Evolutionary conservation across 2,329 filamentous ascomycete genomes (phyloP).

Genomic region (Pestalotiopsis sp.): DNA sequence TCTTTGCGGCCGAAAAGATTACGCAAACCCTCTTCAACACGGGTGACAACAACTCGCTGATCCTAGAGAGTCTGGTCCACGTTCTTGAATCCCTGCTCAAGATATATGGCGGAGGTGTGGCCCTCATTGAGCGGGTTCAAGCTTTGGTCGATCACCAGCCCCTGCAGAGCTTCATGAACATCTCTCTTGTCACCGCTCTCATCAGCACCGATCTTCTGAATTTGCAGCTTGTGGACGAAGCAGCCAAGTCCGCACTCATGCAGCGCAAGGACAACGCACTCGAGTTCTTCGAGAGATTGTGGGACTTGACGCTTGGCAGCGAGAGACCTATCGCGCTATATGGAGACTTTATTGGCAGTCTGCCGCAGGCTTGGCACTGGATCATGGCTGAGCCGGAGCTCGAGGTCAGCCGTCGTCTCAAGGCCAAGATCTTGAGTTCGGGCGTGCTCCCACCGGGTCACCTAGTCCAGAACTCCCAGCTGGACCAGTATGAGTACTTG

Average conservation of each 20-base stretch:
- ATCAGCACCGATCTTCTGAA: conserved; percentile 64
- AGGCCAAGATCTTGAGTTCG: conserved; percentile 58
- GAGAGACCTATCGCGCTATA: conserved; percentile 78
- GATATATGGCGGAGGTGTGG: conserved; percentile 53
- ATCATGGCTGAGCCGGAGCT: conserved; percentile 72
- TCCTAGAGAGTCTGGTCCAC: conserved; percentile 64
- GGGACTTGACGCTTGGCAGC: conserved; percentile 78
- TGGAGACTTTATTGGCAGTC: conserved; percentile 81
- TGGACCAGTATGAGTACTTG: conserved; percentile 89
- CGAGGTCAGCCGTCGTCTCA: conserved; percentile 68
- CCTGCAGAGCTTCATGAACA: conserved; percentile 56
- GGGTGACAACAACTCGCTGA: conserved; percentile 51
- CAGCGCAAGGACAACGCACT: conserved; percentile 73
- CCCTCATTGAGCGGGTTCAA: conserved; percentile 57
- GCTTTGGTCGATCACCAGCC: conserved; percentile 60
- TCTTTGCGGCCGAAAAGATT: conserved; percentile 63
- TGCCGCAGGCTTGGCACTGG: conserved; percentile 83
- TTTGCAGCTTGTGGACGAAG: conserved; percentile 68
- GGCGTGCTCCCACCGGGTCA: conserved; percentile 40
- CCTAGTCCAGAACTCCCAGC: conserved; percentile 60
- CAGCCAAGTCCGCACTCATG: conserved; percentile 73
- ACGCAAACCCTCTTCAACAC: conserved; percentile 56
- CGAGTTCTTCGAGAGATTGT: conserved; percentile 77
- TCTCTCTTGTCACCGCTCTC: conserved; percentile 60
- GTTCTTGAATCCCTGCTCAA: conserved; percentile 63